These are phyloP conservation scores for Aspergillus piperis DNA, from an alignment of 2,329 filamentous ascomycete species.

Conservation along the genomic window DNA sequence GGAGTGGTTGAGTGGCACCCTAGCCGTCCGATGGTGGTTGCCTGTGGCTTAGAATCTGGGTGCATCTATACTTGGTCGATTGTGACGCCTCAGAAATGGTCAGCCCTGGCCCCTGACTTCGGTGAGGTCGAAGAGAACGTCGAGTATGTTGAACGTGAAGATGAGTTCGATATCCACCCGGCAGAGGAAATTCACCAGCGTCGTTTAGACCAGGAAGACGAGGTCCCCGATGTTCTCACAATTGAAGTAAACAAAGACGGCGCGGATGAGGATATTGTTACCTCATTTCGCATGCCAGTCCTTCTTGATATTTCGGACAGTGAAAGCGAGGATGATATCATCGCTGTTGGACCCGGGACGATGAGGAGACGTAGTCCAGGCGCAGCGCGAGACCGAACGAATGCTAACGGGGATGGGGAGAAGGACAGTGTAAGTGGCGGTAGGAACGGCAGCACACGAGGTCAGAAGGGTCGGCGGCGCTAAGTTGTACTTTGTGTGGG, in stretches of 20 bases:
- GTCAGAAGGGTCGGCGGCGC: slow-evolving; percentile 35
- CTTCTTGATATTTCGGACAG: slow-evolving; percentile 90
- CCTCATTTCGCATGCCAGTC: slow-evolving; percentile 86
- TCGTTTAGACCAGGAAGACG: slow-evolving; percentile 86
- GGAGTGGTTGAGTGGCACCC: slow-evolving; percentile 98
- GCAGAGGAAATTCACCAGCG: slow-evolving; percentile 92
- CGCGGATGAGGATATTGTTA: slow-evolving; percentile 55
- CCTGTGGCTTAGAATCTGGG: slow-evolving; percentile 88
- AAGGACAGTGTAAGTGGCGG: slow-evolving; percentile 24
- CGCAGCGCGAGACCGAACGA: slow-evolving; percentile 67
- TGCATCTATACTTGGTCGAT: slow-evolving; percentile 96
- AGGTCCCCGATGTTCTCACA: slow-evolving; percentile 86
- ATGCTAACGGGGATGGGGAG: slow-evolving; percentile 37
- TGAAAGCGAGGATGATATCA: slow-evolving; percentile 88
- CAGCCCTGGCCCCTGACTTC: slow-evolving; percentile 93
- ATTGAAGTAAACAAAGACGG: slow-evolving; percentile 67
- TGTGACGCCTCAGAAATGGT: slow-evolving; percentile 94
- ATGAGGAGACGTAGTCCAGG: slow-evolving; percentile 84
- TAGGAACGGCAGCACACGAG: slow-evolving; percentile 26
- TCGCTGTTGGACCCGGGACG: slow-evolving; percentile 71
- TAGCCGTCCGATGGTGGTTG: slow-evolving; percentile 79
- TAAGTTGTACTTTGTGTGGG: slow-evolving; percentile 15
- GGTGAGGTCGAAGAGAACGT: slow-evolving; percentile 97
- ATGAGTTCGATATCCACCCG: slow-evolving; percentile 97
- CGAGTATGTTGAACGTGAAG: slow-evolving; percentile 91